Percentiles rank a stretch among this genome's conserved stretches.
phyloP scores from a whole-genome alignment of 2,329 filamentous ascomycete species.

The Didymella exigua region DNA sequence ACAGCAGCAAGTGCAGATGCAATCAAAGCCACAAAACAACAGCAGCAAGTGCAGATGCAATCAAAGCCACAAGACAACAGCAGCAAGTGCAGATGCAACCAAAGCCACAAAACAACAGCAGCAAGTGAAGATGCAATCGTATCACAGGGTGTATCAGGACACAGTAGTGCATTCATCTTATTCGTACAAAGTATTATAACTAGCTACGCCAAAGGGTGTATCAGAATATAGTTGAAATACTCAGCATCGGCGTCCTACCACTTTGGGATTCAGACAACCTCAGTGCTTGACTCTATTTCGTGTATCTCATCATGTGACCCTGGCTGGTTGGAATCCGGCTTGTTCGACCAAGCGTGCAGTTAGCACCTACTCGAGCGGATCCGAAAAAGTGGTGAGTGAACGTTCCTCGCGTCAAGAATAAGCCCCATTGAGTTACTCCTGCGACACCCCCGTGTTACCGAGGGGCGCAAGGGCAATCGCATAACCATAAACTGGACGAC shows the following conservation, averaged over 20 bases:
- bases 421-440: slow-evolving; percentile 99
- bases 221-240: slow-evolving; percentile 56
- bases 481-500: slow-evolving; percentile 97
- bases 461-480: slow-evolving; percentile 75
- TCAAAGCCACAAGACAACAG: no score
- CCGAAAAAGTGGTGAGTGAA: slow-evolving; percentile 53
- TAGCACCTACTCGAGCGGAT: slow-evolving; percentile 49
- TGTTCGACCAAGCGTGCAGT: slow-evolving; percentile 68
- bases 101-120: no score
- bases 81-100: no score
- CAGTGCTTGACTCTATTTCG: slow-evolving; percentile 99
- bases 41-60: no score
- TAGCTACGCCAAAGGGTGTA: slow-evolving; percentile 46
- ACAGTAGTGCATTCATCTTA: no score
- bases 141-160: no score
- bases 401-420: slow-evolving; percentile 99
- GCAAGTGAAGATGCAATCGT: no score
- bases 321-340: slow-evolving; percentile 61
- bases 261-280: slow-evolving; percentile 61
- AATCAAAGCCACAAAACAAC: no score
- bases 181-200: slow-evolving; percentile 15
- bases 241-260: slow-evolving; percentile 52
- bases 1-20: no score
- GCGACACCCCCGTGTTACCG: slow-evolving; percentile 41
- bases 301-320: slow-evolving; percentile 84